Conservation (phyloP, 345 rosid species). For the Eucalyptus sideroxylon region DNA sequence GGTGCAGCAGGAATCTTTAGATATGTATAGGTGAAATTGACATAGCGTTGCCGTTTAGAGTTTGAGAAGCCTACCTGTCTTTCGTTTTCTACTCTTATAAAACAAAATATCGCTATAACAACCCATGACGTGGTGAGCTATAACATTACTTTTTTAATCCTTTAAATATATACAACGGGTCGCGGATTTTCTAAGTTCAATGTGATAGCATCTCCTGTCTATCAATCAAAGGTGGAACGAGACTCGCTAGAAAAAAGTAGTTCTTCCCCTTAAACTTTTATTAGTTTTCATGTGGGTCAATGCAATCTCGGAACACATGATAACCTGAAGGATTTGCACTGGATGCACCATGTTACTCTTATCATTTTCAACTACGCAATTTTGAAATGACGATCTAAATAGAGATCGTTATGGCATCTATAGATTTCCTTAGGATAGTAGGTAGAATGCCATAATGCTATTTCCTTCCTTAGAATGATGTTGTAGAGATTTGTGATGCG, state of each 20-base stretch:
- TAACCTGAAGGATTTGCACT: not conserved
- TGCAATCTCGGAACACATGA: not conserved
- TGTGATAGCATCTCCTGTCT: not conserved
- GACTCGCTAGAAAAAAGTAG: not conserved
- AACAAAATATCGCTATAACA: not conserved
- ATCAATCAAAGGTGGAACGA: not conserved
- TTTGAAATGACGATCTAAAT: not conserved
- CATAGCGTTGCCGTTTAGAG: not conserved
- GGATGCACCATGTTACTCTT: not conserved
- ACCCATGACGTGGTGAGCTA: not conserved
- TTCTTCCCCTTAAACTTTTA: not conserved
- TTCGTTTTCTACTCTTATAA: not conserved
- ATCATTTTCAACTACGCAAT: not conserved
- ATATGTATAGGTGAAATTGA: not conserved
- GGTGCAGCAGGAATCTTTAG: not conserved
- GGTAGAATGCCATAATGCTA: not conserved
- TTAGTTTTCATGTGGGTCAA: not conserved
- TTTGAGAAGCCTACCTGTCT: not conserved
- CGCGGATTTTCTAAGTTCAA: not conserved
- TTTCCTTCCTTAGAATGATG: not conserved
- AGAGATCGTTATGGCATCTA: not conserved
- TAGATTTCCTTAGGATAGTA: not conserved
- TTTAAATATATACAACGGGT: not conserved
- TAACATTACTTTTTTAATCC: not conserved
- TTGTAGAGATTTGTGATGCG: not conserved